phyloP scores from a whole-genome alignment of 75 land plant species.

The Pseudotsuga menziesii region DNA sequence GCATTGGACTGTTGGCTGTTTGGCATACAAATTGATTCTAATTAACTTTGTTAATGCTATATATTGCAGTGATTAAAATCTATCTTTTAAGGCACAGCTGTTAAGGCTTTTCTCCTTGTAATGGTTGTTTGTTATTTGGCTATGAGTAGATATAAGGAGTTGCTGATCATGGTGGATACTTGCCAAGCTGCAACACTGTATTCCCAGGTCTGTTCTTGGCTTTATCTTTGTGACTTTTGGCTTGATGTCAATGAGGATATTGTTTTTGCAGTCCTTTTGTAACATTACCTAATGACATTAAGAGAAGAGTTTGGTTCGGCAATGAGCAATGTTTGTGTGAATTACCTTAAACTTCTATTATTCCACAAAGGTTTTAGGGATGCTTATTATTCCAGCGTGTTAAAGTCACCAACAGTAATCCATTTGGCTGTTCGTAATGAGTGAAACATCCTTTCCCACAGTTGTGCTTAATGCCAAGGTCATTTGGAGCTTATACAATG shows the following conservation, averaged over 20 bases:
- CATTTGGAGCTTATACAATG: no score
- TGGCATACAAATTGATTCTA: neutral
- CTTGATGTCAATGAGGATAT: slow-evolving; percentile 5
- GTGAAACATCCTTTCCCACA: no score
- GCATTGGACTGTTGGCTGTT: neutral
- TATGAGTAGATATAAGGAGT: slow-evolving; percentile 77
- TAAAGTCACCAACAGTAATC: no score
- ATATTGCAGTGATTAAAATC: neutral
- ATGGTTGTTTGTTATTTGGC: neutral
- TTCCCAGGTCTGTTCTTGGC: slow-evolving; percentile 56
- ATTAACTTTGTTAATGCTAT: neutral
- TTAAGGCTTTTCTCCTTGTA: slow-evolving; percentile 4
- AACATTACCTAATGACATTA: neutral
- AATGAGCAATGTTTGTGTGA: no score
- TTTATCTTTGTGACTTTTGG: slow-evolving; percentile 7
- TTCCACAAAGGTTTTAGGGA: no score
- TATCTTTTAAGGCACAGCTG: neutral
- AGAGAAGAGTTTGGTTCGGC: neutral
- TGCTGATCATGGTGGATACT: slow-evolving; percentile 98
- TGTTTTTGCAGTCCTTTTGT: neutral
- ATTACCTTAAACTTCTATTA: no score
- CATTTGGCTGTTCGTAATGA: no score
- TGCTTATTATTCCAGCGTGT: no score
- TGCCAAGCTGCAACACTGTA: slow-evolving; percentile 99
- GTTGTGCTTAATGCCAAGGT: no score